Evolutionary conservation across 225 moss, liverwort and hornwort species (phyloP), one percentile per base, ranked within the genome.

Genomic region (Pseudisothecium myosuroides): DNA sequence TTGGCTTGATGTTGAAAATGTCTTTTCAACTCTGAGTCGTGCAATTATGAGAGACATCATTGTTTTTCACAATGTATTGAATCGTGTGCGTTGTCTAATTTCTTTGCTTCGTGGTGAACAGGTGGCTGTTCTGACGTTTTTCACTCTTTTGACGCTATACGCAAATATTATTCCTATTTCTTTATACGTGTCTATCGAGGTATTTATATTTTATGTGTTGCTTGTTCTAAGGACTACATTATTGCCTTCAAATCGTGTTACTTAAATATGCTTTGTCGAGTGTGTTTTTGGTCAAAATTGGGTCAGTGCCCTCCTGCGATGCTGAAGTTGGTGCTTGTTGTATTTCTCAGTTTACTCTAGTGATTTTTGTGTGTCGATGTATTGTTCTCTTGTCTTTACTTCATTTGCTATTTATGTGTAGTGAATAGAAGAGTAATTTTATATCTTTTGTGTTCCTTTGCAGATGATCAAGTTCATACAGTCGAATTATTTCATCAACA

Each of bases 381-480:
- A 27, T 43, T 82, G 62, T 59, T 61, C 24, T 81, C 72, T 89
- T 41, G 84, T n/a, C 66, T 86, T 32, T 74, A 54, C 54, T 80
- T 80, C 31, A 49, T 71, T 39, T 80, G 10, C 68, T 78, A 32
- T 81, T 62, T 85, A 27, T 78, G 67, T 87, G 31, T 71, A 55
- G 14, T 87, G 47, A 37, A 72, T 47, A 43, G 71, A 55, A 56
- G 80, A 49, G 65, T 85, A 74, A 87, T 49, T 75, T 28, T 71
- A 76, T 56, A 60, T 77, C 71, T 83, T 88, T 34, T 85, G 86
- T 74, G 67, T 80, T 83, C 60, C 29, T 91, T 72, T 91, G 83
- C 93, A 96, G 96, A 96, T 98, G 98, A 98, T 98, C 84, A 98
- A 98, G 88, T 98, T 98, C 83, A 96, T 98, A 85, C 98, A 98